phyloP scores from a whole-genome alignment of 441 rosid genomes.

The Populus trichocarpa region DNA sequence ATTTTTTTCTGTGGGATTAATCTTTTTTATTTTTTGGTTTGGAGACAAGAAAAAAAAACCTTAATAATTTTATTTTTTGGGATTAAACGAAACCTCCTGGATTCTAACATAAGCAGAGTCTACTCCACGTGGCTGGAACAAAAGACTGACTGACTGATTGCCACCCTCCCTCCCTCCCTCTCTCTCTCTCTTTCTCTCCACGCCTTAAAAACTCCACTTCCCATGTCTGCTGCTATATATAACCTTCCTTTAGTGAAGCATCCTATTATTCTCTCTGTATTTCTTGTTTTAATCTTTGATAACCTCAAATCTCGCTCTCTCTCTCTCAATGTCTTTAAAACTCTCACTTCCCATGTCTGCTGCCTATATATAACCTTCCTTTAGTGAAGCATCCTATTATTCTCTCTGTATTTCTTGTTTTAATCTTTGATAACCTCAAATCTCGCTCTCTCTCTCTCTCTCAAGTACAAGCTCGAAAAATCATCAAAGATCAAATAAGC shows the following conservation, averaged over 20 bases:
- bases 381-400: too few relatives aligned
- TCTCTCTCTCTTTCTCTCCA: neutral
- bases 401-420: neutral
- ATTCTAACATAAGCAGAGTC: slow-evolving; percentile 9
- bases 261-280: too few relatives aligned
- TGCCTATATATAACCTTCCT: neutral
- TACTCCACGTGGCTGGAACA: slow-evolving; percentile 36
- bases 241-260: neutral
- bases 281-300: slow-evolving; percentile 1
- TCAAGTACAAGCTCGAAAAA: neutral
- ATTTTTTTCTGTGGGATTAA: too few relatives aligned
- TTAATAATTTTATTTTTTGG: neutral
- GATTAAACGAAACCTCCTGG: neutral
- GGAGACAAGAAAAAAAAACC: too few relatives aligned
- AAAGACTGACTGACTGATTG: neutral
- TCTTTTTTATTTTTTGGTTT: too few relatives aligned
- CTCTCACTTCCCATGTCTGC: slow-evolving; percentile 16
- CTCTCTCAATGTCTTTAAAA: neutral
- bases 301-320: slow-evolving; percentile 5
- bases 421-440: slow-evolving; percentile 2
- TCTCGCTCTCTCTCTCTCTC: neutral
- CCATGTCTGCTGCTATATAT: slow-evolving; percentile 8
- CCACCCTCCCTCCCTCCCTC: neutral
- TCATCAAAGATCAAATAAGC: neutral
- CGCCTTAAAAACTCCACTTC: neutral